Evolutionary conservation across 306 rosid species (phyloP).

Genomic region (Erythrophleum fordii): DNA sequence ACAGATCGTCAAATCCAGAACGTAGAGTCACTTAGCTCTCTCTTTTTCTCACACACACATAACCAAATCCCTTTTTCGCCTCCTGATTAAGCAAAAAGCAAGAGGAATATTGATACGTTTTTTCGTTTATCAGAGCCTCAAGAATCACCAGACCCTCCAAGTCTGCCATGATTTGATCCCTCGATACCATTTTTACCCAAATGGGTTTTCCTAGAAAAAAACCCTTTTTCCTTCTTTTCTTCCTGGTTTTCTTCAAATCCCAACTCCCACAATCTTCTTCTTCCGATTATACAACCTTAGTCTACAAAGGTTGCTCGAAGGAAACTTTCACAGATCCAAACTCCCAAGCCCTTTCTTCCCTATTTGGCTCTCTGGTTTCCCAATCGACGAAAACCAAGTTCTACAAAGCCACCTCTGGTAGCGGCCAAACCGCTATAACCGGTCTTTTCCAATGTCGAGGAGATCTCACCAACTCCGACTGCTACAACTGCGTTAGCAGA

Average conservation of each 20-base stretch:
- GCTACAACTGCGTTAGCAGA: slow-evolving; percentile 79
- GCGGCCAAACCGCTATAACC: slow-evolving; percentile 63
- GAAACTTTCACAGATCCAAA: slow-evolving; percentile 82
- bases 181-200: slow-evolving; percentile 31
- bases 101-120: slow-evolving; percentile 26
- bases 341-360: slow-evolving; percentile 83
- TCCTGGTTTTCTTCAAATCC: slow-evolving; percentile 44
- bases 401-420: slow-evolving; percentile 71
- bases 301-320: slow-evolving; percentile 93
- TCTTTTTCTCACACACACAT: background rate
- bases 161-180: slow-evolving; percentile 59
- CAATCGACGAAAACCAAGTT: slow-evolving; percentile 78
- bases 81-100: slow-evolving; percentile 37
- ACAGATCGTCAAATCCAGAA: slow-evolving; percentile 42
- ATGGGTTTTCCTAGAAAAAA: slow-evolving; percentile 60
- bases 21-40: slow-evolving; percentile 8
- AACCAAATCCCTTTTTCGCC: slow-evolving; percentile 26
- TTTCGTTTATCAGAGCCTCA: slow-evolving; percentile 2
- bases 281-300: slow-evolving; percentile 65
- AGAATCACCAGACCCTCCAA: slow-evolving; percentile 24
- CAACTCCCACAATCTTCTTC: slow-evolving; percentile 60
- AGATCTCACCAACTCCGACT: slow-evolving; percentile 75
- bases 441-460: slow-evolving; percentile 95
- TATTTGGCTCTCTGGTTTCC: slow-evolving; percentile 70
- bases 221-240: slow-evolving; percentile 45